Base-by-base conservation (phyloP, 1,284 basidiomycete genomes). In the Apiotrichum gracile region DNA sequence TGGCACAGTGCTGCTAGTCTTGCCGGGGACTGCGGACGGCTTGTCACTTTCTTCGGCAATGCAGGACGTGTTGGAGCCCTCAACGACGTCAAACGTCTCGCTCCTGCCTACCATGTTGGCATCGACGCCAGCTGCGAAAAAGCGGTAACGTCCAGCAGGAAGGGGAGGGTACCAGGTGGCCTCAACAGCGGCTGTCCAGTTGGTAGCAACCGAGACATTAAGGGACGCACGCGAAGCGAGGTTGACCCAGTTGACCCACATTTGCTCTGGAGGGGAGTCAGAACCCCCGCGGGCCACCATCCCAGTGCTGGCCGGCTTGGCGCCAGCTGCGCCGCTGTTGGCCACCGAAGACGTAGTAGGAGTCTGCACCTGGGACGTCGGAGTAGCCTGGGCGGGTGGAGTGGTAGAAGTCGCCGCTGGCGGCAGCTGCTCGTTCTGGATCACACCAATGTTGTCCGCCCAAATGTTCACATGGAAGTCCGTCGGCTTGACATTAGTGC, bases 141-240 rank as follows among this genome's bases (percentile, higher is more conserved):
- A 44, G 25, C 63, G 61, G 51, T 72, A 73, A 25, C 62, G 52
- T 0, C 72, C 72, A 9, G 57, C 42, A 1, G 67, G 68, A 17
- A 72, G 58, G 24, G 47, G 45, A 39, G 67, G 53, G 7, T 49
- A 42, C 59, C 61, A 68, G 9, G 37, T 16, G 42, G 55, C 64
- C 4, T 51, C 49, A 10, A 57, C 47, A 41, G 59, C 61, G 3
- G 66, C 66, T 9, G 46, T 39, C 43, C 60, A 61, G 25, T 27
- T 39, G 19, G 49, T 54, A 22, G 52, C 56, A 21, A 69, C 47
- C 14, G 64, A 61, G 13, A 51, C 45, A 49, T 70, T 68, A 55
- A 65, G 43, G 25, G 5, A 25, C 14, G 49, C 55, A 14, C 59
- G 37, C 27, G 52, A 43, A 12, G 45, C 38, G 12, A 54, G 26